Percentiles rank a stretch among this genome's conserved stretches.
Conservation (phyloP, 768 basidiomycete species). For the Tulasnella sp. region DNA sequence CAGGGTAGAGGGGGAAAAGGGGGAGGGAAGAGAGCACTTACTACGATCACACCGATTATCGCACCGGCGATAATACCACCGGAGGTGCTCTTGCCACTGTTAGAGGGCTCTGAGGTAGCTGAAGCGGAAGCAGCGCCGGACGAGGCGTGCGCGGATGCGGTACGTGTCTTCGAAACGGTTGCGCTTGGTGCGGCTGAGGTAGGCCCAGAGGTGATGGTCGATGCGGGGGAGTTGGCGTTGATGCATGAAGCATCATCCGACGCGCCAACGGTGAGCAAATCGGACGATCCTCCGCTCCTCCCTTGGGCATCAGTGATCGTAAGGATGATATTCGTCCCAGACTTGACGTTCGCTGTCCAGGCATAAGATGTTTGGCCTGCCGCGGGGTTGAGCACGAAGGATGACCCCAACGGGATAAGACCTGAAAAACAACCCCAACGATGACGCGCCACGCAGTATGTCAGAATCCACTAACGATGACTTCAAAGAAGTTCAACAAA, state of each 20-base stretch:
- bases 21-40: neutral
- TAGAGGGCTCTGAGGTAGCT: neutral
- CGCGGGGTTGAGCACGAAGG: conserved; percentile 24
- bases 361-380: conserved; percentile 8
- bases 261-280: conserved; percentile 21
- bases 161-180: neutral
- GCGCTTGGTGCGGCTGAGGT: conserved; percentile 4
- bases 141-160: neutral
- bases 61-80: conserved; percentile 22
- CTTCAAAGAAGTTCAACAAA: no score
- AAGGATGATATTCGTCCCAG: conserved; percentile 26
- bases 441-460: neutral
- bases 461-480: neutral
- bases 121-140: neutral
- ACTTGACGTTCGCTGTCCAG: conserved; percentile 26
- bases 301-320: conserved; percentile 21
- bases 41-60: conserved; percentile 13
- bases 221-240: conserved; percentile 18
- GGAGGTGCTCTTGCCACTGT: neutral
- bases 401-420: conserved; percentile 25
- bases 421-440: neutral
- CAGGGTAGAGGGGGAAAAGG: no score
- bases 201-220: conserved; percentile 16
- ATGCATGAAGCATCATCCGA: conserved; percentile 23
- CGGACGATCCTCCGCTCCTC: conserved; percentile 24